Evolutionary conservation across 1,284 basidiomycete genomes (phyloP).

Genomic region (Pseudozyma sp.): DNA sequence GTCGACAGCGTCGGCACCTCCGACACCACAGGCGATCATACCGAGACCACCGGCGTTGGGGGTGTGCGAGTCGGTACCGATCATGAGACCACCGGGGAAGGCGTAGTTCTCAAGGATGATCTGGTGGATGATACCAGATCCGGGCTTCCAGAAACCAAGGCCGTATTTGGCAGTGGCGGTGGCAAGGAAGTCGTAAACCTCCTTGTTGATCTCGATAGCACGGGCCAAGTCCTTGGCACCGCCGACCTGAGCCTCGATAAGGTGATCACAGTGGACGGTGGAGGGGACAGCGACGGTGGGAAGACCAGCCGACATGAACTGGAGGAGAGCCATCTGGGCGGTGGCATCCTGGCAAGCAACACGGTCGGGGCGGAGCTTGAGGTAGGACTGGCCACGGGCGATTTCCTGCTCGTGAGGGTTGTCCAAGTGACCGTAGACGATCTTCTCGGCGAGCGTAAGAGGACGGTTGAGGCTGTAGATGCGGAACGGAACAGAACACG

Average conservation of each 20-base stretch:
- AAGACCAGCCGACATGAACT: conserved; percentile 98
- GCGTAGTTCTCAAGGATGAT: conserved; percentile 97
- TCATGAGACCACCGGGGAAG: conserved; percentile 98
- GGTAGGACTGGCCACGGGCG: conserved; percentile 65
- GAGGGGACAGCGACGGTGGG: conserved; percentile 87
- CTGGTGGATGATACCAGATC: conserved; percentile 82
- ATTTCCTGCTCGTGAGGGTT: conserved; percentile 68
- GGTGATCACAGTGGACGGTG: conserved; percentile 94
- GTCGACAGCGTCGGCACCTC: conserved; percentile 98
- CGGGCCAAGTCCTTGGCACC: conserved; percentile 92
- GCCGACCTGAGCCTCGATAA: conserved; percentile 96
- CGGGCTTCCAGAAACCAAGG: conserved; percentile 99
- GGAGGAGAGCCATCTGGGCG: conserved; percentile 98
- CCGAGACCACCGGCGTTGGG: conserved; percentile 99
- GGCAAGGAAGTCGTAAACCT: conserved; percentile 99
- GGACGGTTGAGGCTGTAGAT: conserved; percentile 67
- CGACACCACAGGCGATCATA: conserved; percentile 99
- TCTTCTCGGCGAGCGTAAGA: conserved; percentile 67
- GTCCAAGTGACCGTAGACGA: conserved; percentile 69
- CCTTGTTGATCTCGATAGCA: conserved; percentile 94
- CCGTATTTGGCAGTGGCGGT: conserved; percentile 98
- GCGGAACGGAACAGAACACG: background rate
- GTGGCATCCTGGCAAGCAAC: conserved; percentile 99
- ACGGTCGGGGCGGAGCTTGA: conserved; percentile 73
- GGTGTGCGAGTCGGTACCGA: conserved; percentile 99